Evolutionary conservation across 768 basidiomycete species (phyloP), one percentile per base, ranked within the genome.

Genomic region (Mycena epipterygia): DNA sequence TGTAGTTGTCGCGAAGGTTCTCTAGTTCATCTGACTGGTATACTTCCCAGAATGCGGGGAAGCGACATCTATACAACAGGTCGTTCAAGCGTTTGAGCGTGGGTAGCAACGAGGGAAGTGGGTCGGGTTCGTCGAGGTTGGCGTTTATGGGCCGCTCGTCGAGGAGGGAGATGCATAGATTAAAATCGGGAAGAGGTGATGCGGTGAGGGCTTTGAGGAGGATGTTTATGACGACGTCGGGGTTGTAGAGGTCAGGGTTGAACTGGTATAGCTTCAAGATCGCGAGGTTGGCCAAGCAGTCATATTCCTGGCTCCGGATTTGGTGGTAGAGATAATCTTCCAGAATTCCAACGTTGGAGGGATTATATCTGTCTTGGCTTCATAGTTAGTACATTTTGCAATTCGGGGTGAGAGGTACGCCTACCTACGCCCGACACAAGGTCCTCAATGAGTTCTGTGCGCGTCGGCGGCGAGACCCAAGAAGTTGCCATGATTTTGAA

Each of bases 291-390:
- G 97, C 95, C 46, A 98, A 89, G 75, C 95, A 92, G 81, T 99
- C 97, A 75, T 98, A 98, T 79, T 95, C 93, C 74, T 93, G 91
- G 76, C 90, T 93, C 74, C 93, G 89, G 72, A 96, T 95, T 82
- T 99, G 97, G 79, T 95, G 92, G 81, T 95, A 95, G 68, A 99
- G 90, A 83, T 99, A 98, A 79, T 98, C 97, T 83, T 98, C 97
- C 68, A 99, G 91, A 74, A 96, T 94, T 41, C 90, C 86, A 68
- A 97, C 91, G 80, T 99, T 99, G 60, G 92, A 91, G 48, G 97
- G 97, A 83, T 98, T 99, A 82, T 99, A 99, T 68, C 97, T 93
- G 86, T 99, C 97, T 98, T 67, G 12, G n/a, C 57, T 61, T 33
- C 57, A 60, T 58, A 66, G 32, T 59, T 42, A 62, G 57, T 44